These are phyloP conservation scores for Sporisorium exsertum DNA, from an alignment of 1,284 basidiomycete genomes.

Conservation along the genomic window DNA sequence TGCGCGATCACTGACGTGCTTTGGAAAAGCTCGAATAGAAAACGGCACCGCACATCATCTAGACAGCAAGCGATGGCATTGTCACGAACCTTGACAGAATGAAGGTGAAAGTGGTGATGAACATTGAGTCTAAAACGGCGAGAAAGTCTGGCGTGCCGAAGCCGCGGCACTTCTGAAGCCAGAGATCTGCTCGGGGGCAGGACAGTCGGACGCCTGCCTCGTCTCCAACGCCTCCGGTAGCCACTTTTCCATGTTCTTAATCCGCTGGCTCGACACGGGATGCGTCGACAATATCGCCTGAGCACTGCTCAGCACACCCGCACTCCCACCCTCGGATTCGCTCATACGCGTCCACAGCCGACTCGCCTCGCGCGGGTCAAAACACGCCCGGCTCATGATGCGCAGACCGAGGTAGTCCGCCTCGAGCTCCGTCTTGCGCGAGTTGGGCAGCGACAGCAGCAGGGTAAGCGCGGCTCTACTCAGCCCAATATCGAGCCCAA, in stretches of 20 bases:
- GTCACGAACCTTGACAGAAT: neutral
- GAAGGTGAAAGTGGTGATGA: neutral
- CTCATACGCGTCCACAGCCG: slow-evolving; percentile 59
- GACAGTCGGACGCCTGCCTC: slow-evolving; percentile 27
- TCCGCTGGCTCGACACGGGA: slow-evolving; percentile 54
- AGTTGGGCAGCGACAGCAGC: slow-evolving; percentile 82
- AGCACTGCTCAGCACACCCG: slow-evolving; percentile 26
- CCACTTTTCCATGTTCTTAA: slow-evolving; percentile 60
- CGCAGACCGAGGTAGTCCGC: slow-evolving; percentile 79
- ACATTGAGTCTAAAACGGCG: slow-evolving; percentile 7
- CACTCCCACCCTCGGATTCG: slow-evolving; percentile 29
- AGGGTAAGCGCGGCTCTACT: slow-evolving; percentile 72
- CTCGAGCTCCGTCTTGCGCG: slow-evolving; percentile 83
- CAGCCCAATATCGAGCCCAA: slow-evolving; percentile 58
- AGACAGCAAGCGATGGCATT: neutral
- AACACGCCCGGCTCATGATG: slow-evolving; percentile 76
- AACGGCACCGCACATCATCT: neutral
- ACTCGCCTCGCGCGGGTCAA: slow-evolving; percentile 78
- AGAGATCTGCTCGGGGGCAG: slow-evolving; percentile 19
- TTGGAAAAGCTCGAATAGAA: neutral
- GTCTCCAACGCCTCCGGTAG: slow-evolving; percentile 40
- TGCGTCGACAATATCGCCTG: slow-evolving; percentile 58
- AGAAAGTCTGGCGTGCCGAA: slow-evolving; percentile 11
- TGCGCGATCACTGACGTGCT: too few relatives aligned
- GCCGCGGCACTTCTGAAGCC: slow-evolving; percentile 26